Evolutionary conservation across 179 eudicot genomes (phyloP), one percentile per base, ranked within the genome.

Genomic region (Amaranthus tricolor): DNA sequence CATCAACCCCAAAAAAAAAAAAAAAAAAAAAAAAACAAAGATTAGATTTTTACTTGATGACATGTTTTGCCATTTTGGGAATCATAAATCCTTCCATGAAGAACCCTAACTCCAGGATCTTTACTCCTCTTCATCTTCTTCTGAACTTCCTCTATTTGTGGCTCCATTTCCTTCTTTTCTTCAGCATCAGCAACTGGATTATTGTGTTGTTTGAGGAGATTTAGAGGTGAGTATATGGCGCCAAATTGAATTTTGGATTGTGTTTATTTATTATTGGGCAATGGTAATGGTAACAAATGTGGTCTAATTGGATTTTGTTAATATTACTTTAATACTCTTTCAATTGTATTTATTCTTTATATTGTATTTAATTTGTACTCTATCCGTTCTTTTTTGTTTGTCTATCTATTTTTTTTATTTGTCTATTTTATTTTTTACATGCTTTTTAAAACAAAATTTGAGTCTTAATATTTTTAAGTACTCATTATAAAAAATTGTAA

Each of bases 1-100:
- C 5, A 13, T 54, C 47, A 24, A 68, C 59, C 15, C 6, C 0
- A 69, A 20, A 47, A 64, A 17, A 61, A 5, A 15, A 6, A 54
- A 6, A 55, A 55, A 65, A n/a, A 59, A 16, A 51, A 14, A 8
- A 31, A 49, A 6, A 44, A 19, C 3, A 7, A 19, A 56, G 10
- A 55, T 17, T 1, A 19, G 19, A 15, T 11, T 54, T 72, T 45
- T 77, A 93, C 98, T 93, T 93, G 98, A 76, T 93, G 98, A 54
- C 98, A 93, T 62, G 89, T 84, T 59, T 82, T 88, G n/a, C 88
- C 90, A 61, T 85, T 84, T 9, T 76, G 43, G 31, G 97, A 84
- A 79, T 84, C 89, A 31, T 85, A 84, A n/a, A 86, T 88, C 13
- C 88, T 67, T 20, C 83, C 87, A 48, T 79, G 79, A 14, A 81